phyloP scores from a whole-genome alignment of 768 basidiomycete genomes.

The Postia placenta region DNA sequence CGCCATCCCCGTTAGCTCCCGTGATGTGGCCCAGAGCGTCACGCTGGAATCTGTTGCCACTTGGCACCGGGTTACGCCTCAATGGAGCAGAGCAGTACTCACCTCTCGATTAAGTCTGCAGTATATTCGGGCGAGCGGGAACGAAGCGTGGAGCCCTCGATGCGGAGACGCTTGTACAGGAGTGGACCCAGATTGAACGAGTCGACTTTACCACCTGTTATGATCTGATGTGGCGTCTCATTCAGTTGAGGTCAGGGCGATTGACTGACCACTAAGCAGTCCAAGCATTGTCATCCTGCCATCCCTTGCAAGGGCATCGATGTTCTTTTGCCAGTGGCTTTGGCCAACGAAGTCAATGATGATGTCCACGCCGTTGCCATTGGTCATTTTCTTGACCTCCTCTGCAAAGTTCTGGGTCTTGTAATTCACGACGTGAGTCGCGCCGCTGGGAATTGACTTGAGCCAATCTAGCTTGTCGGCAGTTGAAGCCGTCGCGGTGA shows the following conservation, averaged over 20 bases:
- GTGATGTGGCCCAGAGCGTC: conserved; percentile 56
- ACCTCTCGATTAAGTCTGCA: conserved; percentile 59
- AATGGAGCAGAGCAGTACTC: conserved; percentile 12
- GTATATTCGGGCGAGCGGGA: conserved; percentile 75
- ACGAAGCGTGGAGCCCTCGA: conserved; percentile 85
- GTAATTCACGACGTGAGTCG: conserved; percentile 80
- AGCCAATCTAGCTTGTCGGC: conserved; percentile 79
- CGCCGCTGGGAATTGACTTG: conserved; percentile 55
- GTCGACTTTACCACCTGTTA: conserved; percentile 46
- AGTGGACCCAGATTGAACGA: conserved; percentile 57
- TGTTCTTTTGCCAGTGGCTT: conserved; percentile 68
- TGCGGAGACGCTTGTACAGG: conserved; percentile 77
- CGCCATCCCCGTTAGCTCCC: conserved; percentile 47
- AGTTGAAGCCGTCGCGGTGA: conserved; percentile 84
- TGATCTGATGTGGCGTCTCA: neutral
- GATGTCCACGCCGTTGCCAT: conserved; percentile 70
- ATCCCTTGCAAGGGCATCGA: conserved; percentile 63
- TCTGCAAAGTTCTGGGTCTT: conserved; percentile 76
- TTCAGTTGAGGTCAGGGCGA: neutral
- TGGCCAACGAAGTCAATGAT: conserved; percentile 82
- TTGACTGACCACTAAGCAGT: conserved; percentile 52
- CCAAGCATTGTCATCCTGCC: conserved; percentile 70
- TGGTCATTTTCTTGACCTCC: conserved; percentile 63
- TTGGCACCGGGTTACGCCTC: neutral
- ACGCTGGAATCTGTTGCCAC: conserved; percentile 39